phyloP scores from a whole-genome alignment of 257 asterid genomes.

The Penstemon newberryi region DNA sequence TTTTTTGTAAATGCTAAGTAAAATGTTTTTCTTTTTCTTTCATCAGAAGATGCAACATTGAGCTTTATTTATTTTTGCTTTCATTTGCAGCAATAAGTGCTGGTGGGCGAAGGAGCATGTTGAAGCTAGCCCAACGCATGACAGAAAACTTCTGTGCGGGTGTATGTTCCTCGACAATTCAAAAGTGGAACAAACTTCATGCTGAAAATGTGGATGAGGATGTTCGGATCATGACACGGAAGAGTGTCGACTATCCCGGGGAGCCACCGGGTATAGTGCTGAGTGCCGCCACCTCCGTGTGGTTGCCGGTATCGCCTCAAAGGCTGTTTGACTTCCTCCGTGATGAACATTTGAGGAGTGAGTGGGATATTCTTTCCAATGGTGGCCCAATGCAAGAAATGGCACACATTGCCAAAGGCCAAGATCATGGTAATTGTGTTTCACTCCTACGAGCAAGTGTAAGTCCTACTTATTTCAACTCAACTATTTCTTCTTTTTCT shows the following conservation, averaged over 20 bases:
- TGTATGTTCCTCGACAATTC: conserved; percentile 57
- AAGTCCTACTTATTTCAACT: neutral
- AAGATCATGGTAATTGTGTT: conserved; percentile 62
- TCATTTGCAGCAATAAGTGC: conserved; percentile 46
- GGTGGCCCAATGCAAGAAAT: conserved; percentile 81
- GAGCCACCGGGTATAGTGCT: conserved; percentile 64
- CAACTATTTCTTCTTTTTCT: too few species aligned
- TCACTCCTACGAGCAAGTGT: conserved; percentile 64
- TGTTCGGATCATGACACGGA: conserved; percentile 65
- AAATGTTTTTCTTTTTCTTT: too few species aligned
- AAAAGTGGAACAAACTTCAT: conserved; percentile 64
- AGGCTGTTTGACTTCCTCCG: conserved; percentile 61
- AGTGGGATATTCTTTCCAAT: conserved; percentile 66
- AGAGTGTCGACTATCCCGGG: conserved; percentile 62
- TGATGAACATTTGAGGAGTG: conserved; percentile 54
- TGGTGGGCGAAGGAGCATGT: conserved; percentile 58
- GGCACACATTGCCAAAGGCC: conserved; percentile 68
- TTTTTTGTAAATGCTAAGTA: too few species aligned
- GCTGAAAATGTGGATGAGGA: conserved; percentile 54
- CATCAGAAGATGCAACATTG: too few species aligned
- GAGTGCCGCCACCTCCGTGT: conserved; percentile 63
- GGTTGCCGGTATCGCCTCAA: conserved; percentile 61
- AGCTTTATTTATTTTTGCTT: neutral
- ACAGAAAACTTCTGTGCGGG: conserved; percentile 65
- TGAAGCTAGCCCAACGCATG: conserved; percentile 71